Base-by-base conservation (phyloP, 805 yeast genomes). In the Spathaspora hagerdaliae region DNA sequence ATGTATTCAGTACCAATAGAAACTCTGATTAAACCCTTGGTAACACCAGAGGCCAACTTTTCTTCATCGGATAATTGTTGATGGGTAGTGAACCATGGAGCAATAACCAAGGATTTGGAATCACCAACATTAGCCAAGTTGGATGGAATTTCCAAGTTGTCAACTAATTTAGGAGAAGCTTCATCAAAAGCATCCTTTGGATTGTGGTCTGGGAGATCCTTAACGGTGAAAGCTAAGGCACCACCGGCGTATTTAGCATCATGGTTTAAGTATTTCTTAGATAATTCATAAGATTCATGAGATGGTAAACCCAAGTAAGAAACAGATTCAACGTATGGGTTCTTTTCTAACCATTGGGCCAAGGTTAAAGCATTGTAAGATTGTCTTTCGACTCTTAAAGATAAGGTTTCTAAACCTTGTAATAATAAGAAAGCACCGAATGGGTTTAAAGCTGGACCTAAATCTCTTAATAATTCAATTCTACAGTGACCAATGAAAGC, bases 61-160 rank as follows among this genome's bases (percentile, higher is more conserved):
- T 89, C 97, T 53, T 82, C 86, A 39, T 87, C 89, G 36, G 73
- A 67, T 60, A 92, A 78, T 73, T 94, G 98, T 65, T 89, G 91
- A 69, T 92, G 99, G 26, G 98, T 92, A 36, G 98, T 94, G 69
- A 79, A 89, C 77, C 85, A 91, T 53, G 99, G 99, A 44, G 97
- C 91, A 66, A 92, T 92, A 47, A 92, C 96, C 63, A 92, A 78
- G 38, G 98, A 88, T 74, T 92, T 94, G 42, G 92, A 83, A 61
- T 92, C 99, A 63, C 99, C 99, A 48, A 92, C 97, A 60, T 92
- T 92, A 41, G 99, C 98, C 63, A 94, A 81, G 73, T 90, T 87
- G 31, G 96, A 85, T 46, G 96, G 95, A 47, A 94, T 69, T 67
- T 88, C 80, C 67, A 94, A 79, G 56, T 70, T 72, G 67, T 91